phyloP scores from a whole-genome alignment of 495 filamentous ascomycete genomes.

The Sabuloglossum arenarium region DNA sequence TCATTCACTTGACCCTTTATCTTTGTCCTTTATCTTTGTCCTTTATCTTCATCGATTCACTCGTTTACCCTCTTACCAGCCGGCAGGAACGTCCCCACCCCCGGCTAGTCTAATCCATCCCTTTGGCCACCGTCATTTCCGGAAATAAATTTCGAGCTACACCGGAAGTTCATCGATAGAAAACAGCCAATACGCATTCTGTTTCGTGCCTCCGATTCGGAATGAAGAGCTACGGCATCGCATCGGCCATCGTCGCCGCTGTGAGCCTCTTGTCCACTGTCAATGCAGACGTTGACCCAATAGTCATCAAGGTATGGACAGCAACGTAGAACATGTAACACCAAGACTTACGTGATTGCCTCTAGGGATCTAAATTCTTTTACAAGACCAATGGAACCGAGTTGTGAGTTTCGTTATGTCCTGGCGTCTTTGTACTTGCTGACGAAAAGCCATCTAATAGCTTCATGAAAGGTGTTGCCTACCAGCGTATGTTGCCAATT shows the following conservation, averaged over 20 bases:
- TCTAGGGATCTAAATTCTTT: constrained; percentile 60
- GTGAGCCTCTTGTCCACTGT: constrained; percentile 27
- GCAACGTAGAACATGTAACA: neutral
- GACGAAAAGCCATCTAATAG: constrained; percentile 17
- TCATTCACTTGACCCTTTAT: neutral
- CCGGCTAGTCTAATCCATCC: neutral
- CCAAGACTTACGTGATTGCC: neutral
- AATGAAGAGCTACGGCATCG: constrained; percentile 17
- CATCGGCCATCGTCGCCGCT: constrained; percentile 22
- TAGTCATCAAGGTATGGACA: constrained; percentile 39
- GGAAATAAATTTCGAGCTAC: neutral
- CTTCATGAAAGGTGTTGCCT: constrained; percentile 74
- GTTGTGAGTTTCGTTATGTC: constrained; percentile 35
- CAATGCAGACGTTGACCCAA: constrained; percentile 37
- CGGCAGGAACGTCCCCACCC: too few species aligned
- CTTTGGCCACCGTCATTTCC: neutral
- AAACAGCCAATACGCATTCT: too few species aligned
- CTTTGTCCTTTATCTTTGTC: neutral
- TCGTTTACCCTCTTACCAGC: too few species aligned
- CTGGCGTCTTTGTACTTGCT: neutral
- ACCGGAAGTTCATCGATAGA: neutral
- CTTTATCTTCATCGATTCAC: too few species aligned
- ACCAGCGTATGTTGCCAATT: constrained; percentile 34
- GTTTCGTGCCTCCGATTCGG: too few species aligned
- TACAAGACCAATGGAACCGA: constrained; percentile 51